Percentiles rank a stretch among this genome's conserved stretches.
Evolutionary conservation across 306 rosid genomes (phyloP).

Genomic region (Echinosophora koreensis): DNA sequence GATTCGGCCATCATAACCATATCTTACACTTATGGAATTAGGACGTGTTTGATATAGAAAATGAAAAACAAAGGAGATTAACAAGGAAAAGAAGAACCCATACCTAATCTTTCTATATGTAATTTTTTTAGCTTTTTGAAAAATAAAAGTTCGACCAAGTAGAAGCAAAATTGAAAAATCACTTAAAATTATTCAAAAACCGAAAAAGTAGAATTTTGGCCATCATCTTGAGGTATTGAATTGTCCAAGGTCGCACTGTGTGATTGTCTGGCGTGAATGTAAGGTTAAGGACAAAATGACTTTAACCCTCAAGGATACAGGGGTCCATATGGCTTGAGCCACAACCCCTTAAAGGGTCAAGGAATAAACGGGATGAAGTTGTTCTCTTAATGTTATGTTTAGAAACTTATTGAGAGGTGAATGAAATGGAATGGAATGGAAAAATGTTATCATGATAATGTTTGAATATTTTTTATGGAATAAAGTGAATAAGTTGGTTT

Average conservation of each 20-base stretch:
- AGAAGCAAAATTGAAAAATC: constrained; percentile 6
- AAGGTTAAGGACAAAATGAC: background rate
- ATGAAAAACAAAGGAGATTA: background rate
- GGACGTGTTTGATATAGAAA: constrained; percentile 5
- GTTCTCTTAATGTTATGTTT: no score
- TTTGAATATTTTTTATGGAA: no score
- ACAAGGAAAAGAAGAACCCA: background rate
- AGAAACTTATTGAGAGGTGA: no score
- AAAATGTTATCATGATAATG: no score
- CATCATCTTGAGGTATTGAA: constrained; percentile 8
- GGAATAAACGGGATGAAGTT: background rate
- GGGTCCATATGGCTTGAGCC: background rate
- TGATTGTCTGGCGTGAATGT: constrained; percentile 2
- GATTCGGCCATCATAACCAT: constrained; percentile 83
- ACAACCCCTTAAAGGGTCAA: background rate
- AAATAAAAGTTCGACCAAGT: constrained; percentile 12
- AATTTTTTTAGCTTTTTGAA: background rate
- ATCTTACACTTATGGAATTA: constrained; percentile 50
- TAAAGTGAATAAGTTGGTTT: no score
- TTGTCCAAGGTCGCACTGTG: background rate
- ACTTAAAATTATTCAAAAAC: background rate
- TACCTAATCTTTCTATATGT: background rate
- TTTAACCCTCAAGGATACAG: background rate
- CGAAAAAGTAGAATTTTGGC: constrained; percentile 17
- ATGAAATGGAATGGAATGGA: no score